These are phyloP conservation scores for Cercospora zeae-maydis DNA, from an alignment of 2,329 filamentous ascomycete species.

Conservation along the genomic window DNA sequence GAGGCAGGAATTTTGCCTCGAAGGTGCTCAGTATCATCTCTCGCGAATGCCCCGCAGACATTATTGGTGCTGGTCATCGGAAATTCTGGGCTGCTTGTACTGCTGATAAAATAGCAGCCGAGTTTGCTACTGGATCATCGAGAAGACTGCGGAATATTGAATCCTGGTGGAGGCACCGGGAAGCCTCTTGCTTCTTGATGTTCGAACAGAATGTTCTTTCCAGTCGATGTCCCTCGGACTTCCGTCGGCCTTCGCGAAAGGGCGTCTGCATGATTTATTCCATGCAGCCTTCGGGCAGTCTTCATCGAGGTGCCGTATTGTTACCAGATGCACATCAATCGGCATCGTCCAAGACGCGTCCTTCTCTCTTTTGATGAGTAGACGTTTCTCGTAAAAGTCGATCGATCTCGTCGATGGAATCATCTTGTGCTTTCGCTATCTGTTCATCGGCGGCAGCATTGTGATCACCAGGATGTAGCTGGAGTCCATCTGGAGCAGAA, in stretches of 20 bases:
- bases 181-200: too few species aligned
- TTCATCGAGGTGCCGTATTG: too few species aligned
- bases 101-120: not conserved
- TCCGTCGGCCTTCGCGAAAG: too few species aligned
- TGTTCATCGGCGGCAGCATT: conserved; percentile 13
- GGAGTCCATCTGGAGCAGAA: conserved; percentile 12
- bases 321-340: not conserved
- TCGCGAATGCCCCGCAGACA: not conserved
- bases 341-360: not conserved
- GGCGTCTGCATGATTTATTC: too few species aligned
- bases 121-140: not conserved
- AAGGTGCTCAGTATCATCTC: not conserved
- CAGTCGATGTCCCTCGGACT: too few species aligned
- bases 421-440: not conserved
- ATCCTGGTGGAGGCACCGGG: too few species aligned
- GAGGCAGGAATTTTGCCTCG: not conserved
- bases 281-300: too few species aligned
- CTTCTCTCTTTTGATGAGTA: conserved; percentile 16
- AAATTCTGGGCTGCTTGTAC: not conserved
- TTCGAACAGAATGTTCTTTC: too few species aligned
- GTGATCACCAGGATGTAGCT: conserved; percentile 25
- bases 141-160: too few species aligned
- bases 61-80: not conserved
- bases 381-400: conserved; percentile 22
- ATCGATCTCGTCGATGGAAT: conserved; percentile 20